A percentile compares a stretch with the other conserved stretches of the same genome.
Conservation (phyloP, 805 yeast genomes). For the Tetrapisispora arboricola region DNA sequence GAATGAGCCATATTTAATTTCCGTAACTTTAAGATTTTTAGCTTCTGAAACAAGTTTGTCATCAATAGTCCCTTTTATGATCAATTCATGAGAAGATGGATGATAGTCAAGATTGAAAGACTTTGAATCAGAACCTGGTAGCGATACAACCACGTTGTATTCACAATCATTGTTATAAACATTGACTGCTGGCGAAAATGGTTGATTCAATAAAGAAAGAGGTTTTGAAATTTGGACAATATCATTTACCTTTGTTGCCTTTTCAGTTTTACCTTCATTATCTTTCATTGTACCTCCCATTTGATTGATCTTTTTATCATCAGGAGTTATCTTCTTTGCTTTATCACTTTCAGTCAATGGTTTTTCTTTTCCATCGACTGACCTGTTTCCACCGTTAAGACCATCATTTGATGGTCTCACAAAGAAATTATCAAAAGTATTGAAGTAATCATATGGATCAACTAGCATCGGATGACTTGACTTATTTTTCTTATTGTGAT, state of each 20-base stretch:
- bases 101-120: conserved; percentile 49
- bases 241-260: background rate
- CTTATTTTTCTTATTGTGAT: background rate
- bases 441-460: too few species aligned
- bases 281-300: background rate
- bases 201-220: conserved; percentile 32
- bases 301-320: background rate
- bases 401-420: background rate
- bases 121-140: conserved; percentile 50
- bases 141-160: conserved; percentile 40
- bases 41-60: conserved; percentile 33
- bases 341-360: too few species aligned
- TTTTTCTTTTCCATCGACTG: background rate
- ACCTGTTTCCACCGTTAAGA: background rate
- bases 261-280: background rate
- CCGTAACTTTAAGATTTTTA: conserved; percentile 36
- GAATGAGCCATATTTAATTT: conserved; percentile 46
- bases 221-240: conserved; percentile 36
- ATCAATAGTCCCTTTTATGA: conserved; percentile 40
- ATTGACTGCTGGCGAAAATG: conserved; percentile 50
- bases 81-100: conserved; percentile 44
- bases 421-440: background rate
- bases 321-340: background rate
- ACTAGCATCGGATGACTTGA: background rate
- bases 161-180: conserved; percentile 41